A percentile compares a stretch with the other conserved stretches of the same genome.
These are phyloP conservation scores for Lithospermum erythrorhizon DNA, from an alignment of 257 asterid species.

Conservation along the genomic window DNA sequence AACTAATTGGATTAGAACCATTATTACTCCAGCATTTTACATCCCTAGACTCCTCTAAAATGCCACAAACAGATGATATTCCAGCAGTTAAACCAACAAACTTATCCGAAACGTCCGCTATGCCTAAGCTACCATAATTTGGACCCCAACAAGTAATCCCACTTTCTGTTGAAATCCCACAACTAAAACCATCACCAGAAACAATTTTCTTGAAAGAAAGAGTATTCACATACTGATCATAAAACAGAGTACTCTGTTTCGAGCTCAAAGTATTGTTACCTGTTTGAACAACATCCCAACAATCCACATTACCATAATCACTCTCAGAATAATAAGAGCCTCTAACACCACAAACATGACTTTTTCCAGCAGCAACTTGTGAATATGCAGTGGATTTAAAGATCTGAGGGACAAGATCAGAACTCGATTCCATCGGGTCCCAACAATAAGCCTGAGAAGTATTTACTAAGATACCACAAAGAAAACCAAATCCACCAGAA, in stretches of 20 bases:
- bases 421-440: slow-evolving; percentile 36
- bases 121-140: slow-evolving; percentile 32
- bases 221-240: slow-evolving; percentile 26
- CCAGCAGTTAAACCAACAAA: slow-evolving; percentile 45
- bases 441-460: slow-evolving; percentile 72
- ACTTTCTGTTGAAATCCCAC: slow-evolving; percentile 53
- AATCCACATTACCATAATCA: slow-evolving; percentile 58
- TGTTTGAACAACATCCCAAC: slow-evolving; percentile 58
- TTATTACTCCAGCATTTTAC: slow-evolving; percentile 71
- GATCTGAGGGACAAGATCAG: slow-evolving; percentile 57
- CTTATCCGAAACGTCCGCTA: slow-evolving; percentile 25
- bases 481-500: slow-evolving; percentile 73
- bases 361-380: slow-evolving; percentile 67
- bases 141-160: slow-evolving; percentile 79
- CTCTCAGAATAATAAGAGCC: slow-evolving; percentile 56
- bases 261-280: slow-evolving; percentile 28
- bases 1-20: slow-evolving; percentile 16
- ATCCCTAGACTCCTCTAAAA: slow-evolving; percentile 39
- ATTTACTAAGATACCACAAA: slow-evolving; percentile 70
- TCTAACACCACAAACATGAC: slow-evolving; percentile 73
- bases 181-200: slow-evolving; percentile 80
- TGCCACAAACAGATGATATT: slow-evolving; percentile 52
- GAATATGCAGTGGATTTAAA: slow-evolving; percentile 42
- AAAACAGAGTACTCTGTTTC: slow-evolving; percentile 35
- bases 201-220: slow-evolving; percentile 41